These are phyloP conservation scores for Saturnispora silvae DNA, from an alignment of 805 yeast species.

Conservation along the genomic window DNA sequence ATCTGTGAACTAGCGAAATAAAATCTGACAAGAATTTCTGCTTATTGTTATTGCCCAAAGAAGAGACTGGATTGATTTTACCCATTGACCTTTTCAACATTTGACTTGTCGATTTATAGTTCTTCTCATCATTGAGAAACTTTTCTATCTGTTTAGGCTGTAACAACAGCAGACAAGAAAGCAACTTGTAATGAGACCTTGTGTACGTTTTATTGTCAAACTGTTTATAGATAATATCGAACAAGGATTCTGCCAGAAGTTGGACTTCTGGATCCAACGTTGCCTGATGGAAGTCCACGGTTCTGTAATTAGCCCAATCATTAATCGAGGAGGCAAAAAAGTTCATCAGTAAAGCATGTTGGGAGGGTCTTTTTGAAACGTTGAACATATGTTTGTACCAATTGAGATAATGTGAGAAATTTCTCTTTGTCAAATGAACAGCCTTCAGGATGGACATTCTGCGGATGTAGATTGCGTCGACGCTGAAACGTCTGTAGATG, in stretches of 20 bases:
- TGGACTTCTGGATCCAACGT: slow-evolving; percentile 10
- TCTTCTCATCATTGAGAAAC: slow-evolving; percentile 16
- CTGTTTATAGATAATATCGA: slow-evolving; percentile 25
- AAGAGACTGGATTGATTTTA: slow-evolving; percentile 12
- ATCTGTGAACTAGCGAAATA: slow-evolving; percentile 14
- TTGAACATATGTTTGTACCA: slow-evolving; percentile 29
- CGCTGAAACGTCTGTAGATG: slow-evolving; percentile 22
- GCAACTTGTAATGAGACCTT: slow-evolving; percentile 23
- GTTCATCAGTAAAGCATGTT: slow-evolving; percentile 34
- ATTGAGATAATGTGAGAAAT: slow-evolving; percentile 29
- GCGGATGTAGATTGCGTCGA: slow-evolving; percentile 30
- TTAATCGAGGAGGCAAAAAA: slow-evolving; percentile 37
- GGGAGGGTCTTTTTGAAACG: slow-evolving; percentile 32
- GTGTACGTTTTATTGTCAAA: slow-evolving; percentile 23
- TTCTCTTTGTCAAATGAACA: slow-evolving; percentile 30
- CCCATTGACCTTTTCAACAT: slow-evolving; percentile 17
- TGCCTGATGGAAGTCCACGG: slow-evolving; percentile 31
- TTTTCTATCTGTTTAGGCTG: slow-evolving; percentile 25
- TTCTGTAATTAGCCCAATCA: slow-evolving; percentile 41
- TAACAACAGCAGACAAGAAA: slow-evolving; percentile 26
- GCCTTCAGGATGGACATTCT: slow-evolving; percentile 37
- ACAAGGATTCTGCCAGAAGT: slow-evolving; percentile 25
- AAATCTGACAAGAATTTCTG: slow-evolving; percentile 22
- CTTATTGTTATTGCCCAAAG: slow-evolving; percentile 13
- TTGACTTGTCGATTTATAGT: slow-evolving; percentile 15